Conservation (phyloP, 2,329 filamentous ascomycete genomes). For the Botrytis tulipae region DNA sequence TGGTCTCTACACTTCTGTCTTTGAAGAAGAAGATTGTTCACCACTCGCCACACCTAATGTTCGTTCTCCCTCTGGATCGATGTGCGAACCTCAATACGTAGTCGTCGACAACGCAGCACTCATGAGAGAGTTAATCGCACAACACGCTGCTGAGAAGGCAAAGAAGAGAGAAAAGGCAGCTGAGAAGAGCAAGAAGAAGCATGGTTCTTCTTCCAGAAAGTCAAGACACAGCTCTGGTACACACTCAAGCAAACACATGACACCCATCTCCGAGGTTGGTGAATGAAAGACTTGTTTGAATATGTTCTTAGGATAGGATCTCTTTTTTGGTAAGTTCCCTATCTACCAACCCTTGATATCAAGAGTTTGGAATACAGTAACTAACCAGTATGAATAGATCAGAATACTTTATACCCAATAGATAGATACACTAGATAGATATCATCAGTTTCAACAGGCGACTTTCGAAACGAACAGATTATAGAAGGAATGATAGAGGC, state of each 20-base stretch:
- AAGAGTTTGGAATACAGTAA: not conserved
- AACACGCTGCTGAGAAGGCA: constrained; percentile 37
- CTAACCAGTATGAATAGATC: not conserved
- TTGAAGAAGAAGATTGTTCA: constrained; percentile 50
- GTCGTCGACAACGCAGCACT: constrained; percentile 34
- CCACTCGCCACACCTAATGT: constrained; percentile 39
- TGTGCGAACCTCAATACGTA: constrained; percentile 28
- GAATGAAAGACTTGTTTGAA: constrained; percentile 39
- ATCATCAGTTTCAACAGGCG: constrained; percentile 7
- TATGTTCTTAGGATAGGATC: not conserved
- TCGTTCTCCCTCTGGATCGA: constrained; percentile 30
- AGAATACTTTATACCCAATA: constrained; percentile 10
- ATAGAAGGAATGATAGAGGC: not conserved
- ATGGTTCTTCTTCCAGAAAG: constrained; percentile 37
- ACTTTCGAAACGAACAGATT: constrained; percentile 4
- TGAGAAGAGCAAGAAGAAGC: constrained; percentile 22
- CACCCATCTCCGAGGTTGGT: constrained; percentile 53
- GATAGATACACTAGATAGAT: constrained; percentile 15
- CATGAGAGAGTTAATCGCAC: constrained; percentile 34
- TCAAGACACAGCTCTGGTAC: constrained; percentile 31
- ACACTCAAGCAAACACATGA: constrained; percentile 53
- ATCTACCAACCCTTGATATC: not conserved
- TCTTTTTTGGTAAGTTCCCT: not conserved
- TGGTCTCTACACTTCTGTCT: constrained; percentile 53
- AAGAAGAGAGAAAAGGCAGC: constrained; percentile 29